Evolutionary conservation across 2,329 filamentous ascomycete species (phyloP), one percentile per base, ranked within the genome.

Genomic region (Furcasterigmium furcatum): DNA sequence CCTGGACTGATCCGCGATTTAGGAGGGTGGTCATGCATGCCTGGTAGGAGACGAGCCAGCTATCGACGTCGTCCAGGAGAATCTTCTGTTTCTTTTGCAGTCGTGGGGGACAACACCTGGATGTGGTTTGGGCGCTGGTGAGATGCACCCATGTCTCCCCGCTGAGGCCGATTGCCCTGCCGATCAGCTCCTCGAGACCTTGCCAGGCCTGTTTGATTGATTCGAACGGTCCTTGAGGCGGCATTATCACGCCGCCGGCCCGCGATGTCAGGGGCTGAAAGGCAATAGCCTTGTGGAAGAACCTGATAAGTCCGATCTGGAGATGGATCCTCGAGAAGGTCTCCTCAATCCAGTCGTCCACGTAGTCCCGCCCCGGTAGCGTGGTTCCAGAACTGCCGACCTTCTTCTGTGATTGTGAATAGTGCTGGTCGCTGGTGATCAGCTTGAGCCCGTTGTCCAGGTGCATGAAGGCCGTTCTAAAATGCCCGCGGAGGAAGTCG

Each of bases 281-380:
- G 12, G 19, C n/a, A n/a, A 19, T 18, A 4, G n/a, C 34, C 34
- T 18, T 16, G 18, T 36, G 34, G 16, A 36, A 18, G 19, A 18
- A 41, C 12, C 36, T 47, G 18, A 59, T 54, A 4, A 62, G 52
- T n/a, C 55, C 52, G 12, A 55, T 44, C 45, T 60, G 58, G 3
- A 64, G 44, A 30, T 61, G 56, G 5, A 64, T 49, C 21, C 60
- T 56, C 1, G 58, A 55, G 25, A 77, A 71, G 3, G 61, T 63
- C 46, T 73, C 69, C 4, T 67, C 49, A 14, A 78, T 68, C 59
- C 65, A 71, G 32, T 67, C 60, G 38, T 77, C 71, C 1, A 62
- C 53, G 1, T 58, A 58, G 5, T 65, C 61, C 4, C 34, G 34
- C 34, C 34, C 34, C 34, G 16, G n/a, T n/a, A n/a, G n/a, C n/a